phyloP scores from a whole-genome alignment of 192 early-diverging fungal species.

The Endogone sp. region DNA sequence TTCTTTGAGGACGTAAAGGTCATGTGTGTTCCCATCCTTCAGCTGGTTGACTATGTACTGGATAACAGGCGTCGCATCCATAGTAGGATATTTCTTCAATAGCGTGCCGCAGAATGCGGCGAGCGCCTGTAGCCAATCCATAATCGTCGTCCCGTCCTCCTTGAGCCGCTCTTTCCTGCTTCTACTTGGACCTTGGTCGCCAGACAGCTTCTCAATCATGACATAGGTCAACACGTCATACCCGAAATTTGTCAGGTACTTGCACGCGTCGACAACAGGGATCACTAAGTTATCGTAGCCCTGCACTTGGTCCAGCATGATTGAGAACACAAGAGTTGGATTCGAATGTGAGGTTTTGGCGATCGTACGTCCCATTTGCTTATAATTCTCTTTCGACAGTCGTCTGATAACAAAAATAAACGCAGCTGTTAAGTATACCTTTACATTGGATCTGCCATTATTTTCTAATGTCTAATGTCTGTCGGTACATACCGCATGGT shows the following conservation, averaged over 20 bases:
- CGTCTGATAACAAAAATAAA: too few relatives aligned
- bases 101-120: conserved; percentile 62
- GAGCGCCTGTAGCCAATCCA: conserved; percentile 62
- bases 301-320: conserved; percentile 64
- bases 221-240: conserved; percentile 71
- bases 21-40: conserved; percentile 43
- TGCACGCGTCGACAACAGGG: conserved; percentile 70
- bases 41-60: conserved; percentile 65
- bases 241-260: conserved; percentile 67
- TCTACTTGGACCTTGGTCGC: conserved; percentile 27
- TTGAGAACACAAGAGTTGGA: conserved; percentile 65
- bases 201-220: conserved; percentile 64
- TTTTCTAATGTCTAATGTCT: too few relatives aligned
- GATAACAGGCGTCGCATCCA: conserved; percentile 63
- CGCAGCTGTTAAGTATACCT: too few relatives aligned
- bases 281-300: conserved; percentile 73
- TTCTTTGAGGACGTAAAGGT: conserved; percentile 67
- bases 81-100: conserved; percentile 54
- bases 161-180: conserved; percentile 51
- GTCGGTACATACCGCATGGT: too few relatives aligned
- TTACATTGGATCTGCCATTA: too few relatives aligned
- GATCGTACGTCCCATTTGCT: conserved; percentile 66
- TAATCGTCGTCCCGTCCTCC: conserved; percentile 54
- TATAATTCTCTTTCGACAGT: conserved; percentile 68
- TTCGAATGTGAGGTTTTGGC: conserved; percentile 74